Evolutionary conservation across 495 filamentous ascomycete genomes (phyloP).

Genomic region (Oidiodendron maius): DNA sequence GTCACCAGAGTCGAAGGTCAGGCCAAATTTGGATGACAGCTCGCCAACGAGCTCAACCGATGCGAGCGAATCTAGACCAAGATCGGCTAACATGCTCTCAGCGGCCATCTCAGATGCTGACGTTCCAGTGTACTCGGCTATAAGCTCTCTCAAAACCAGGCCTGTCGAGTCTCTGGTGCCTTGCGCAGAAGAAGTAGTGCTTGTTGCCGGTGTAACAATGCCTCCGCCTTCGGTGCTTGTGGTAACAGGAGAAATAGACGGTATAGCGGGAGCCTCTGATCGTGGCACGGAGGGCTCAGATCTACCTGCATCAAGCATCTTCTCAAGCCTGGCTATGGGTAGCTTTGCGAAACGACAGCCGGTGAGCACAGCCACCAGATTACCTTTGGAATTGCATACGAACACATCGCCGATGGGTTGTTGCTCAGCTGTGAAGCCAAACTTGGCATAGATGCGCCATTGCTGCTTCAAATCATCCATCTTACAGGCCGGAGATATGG

Average conservation of each 20-base stretch:
- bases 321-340: conserved; percentile 1
- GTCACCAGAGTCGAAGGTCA: no score
- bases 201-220: neutral
- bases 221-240: no score
- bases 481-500: no score
- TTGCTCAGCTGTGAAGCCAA: conserved; percentile 8
- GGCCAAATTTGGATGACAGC: no score
- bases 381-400: conserved; percentile 19
- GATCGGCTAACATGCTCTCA: conserved; percentile 7
- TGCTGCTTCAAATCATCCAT: no score
- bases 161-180: no score
- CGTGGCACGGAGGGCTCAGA: no score
- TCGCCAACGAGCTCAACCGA: conserved; percentile 18
- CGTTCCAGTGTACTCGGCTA: conserved; percentile 13
- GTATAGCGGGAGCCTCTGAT: no score
- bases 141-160: no score
- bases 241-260: no score
- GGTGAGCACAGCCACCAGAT: conserved; percentile 15
- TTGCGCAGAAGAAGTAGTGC: no score
- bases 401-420: conserved; percentile 26
- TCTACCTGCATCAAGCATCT: no score
- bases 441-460: conserved; percentile 27
- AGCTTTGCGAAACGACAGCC: conserved; percentile 21
- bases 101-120: conserved; percentile 10
- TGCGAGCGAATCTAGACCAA: conserved; percentile 22